Conservation (phyloP, 495 filamentous ascomycete species). For the Hypoxylon trugodes region DNA sequence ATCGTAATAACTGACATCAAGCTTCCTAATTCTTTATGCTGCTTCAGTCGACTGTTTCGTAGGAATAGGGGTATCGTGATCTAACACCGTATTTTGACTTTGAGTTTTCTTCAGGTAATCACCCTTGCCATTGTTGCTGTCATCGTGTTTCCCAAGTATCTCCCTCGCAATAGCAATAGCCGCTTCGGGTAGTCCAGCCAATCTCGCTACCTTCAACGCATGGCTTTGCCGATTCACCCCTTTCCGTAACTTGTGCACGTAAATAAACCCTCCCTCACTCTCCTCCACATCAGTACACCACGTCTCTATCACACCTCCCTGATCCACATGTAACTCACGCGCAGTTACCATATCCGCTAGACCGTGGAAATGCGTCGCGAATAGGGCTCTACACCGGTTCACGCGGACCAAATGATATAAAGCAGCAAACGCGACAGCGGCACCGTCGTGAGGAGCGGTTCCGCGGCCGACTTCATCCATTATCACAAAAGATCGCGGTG, state of each 20-base stretch:
- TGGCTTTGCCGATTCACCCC: slow-evolving; percentile 89
- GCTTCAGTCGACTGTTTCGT: background rate
- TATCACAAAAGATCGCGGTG: slow-evolving; percentile 83
- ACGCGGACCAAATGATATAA: slow-evolving; percentile 80
- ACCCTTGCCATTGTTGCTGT: background rate
- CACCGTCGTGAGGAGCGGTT: slow-evolving; percentile 90
- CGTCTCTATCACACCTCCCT: slow-evolving; percentile 71
- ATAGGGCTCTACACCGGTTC: slow-evolving; percentile 81
- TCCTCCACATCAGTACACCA: slow-evolving; percentile 94
- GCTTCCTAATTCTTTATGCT: background rate
- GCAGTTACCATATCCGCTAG: slow-evolving; percentile 74
- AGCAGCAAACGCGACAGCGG: slow-evolving; percentile 87
- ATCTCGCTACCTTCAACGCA: slow-evolving; percentile 87
- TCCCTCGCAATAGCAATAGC: slow-evolving; percentile 65
- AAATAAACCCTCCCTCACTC: slow-evolving; percentile 73
- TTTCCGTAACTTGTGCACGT: slow-evolving; percentile 79
- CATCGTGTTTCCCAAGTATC: slow-evolving; percentile 46
- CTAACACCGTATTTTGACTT: slow-evolving; percentile 7
- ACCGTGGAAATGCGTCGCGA: slow-evolving; percentile 93
- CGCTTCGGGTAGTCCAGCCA: slow-evolving; percentile 77
- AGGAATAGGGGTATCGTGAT: slow-evolving; percentile 22
- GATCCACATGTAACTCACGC: slow-evolving; percentile 42
- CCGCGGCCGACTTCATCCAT: slow-evolving; percentile 98
- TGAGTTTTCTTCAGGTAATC: too few species aligned
- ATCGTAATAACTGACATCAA: background rate